phyloP scores from a whole-genome alignment of 768 basidiomycete species.

The Tephrocybe sp. region DNA sequence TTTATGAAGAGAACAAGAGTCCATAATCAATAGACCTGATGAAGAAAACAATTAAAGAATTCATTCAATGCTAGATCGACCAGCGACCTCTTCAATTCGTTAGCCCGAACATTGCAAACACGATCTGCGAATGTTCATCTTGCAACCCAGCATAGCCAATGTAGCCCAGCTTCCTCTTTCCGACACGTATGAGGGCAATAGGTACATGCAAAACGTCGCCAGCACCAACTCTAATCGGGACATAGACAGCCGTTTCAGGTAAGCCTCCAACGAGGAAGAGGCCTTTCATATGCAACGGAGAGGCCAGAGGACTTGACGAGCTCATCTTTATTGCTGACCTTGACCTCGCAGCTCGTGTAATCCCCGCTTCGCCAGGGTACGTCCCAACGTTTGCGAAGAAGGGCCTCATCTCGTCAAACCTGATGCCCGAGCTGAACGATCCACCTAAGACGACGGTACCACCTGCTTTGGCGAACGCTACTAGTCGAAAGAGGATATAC shows the following conservation, averaged over 20 bases:
- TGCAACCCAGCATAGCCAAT: constrained; percentile 32
- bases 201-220: constrained; percentile 21
- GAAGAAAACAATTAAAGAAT: neutral
- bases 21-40: too few species aligned
- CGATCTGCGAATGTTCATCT: constrained; percentile 21
- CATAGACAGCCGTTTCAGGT: constrained; percentile 24
- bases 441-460: constrained; percentile 29
- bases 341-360: constrained; percentile 12
- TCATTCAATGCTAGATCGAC: too few species aligned
- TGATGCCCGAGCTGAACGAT: constrained; percentile 18
- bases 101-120: constrained; percentile 32
- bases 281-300: constrained; percentile 25
- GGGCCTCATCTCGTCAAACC: constrained; percentile 11
- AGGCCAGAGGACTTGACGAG: constrained; percentile 15
- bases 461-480: constrained; percentile 24
- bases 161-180: constrained; percentile 29
- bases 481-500: constrained; percentile 20
- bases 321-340: constrained; percentile 15
- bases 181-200: constrained; percentile 21
- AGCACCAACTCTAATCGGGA: constrained; percentile 8
- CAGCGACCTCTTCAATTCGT: neutral
- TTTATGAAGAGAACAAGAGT: too few species aligned
- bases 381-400: constrained; percentile 21
- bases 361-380: constrained; percentile 18
- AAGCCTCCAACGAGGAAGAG: constrained; percentile 21